These are phyloP conservation scores for Hemileccinum impolitum DNA, from an alignment of 768 basidiomycete species.

Conservation along the genomic window DNA sequence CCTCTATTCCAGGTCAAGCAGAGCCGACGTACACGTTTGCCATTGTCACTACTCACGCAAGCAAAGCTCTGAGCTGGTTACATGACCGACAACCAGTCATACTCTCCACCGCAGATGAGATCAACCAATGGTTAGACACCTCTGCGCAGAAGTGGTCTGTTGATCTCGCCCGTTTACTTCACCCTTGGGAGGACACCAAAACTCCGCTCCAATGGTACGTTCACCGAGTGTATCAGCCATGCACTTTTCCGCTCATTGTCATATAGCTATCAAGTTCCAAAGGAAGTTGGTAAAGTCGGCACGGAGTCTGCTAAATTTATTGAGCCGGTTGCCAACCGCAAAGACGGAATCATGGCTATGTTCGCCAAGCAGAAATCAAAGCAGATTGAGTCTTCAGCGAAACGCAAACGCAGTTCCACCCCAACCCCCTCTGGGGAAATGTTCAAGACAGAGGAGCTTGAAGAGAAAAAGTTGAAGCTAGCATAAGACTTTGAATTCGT, in stretches of 20 bases:
- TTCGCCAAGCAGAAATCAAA: constrained; percentile 59
- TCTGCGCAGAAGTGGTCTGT: constrained; percentile 61
- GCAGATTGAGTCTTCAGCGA: constrained; percentile 14
- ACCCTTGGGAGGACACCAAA: constrained; percentile 50
- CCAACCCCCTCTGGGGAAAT: constrained; percentile 4
- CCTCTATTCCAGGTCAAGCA: constrained; percentile 40
- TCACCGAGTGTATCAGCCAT: not conserved
- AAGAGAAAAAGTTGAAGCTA: constrained; percentile 23
- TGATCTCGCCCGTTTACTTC: constrained; percentile 55
- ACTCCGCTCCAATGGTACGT: constrained; percentile 68
- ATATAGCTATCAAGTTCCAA: constrained; percentile 78
- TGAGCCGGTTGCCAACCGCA: constrained; percentile 70
- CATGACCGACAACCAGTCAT: constrained; percentile 90
- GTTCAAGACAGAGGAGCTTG: constrained; percentile 11
- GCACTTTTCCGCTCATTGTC: not conserved
- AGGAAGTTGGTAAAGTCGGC: constrained; percentile 89
- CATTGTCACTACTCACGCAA: constrained; percentile 81
- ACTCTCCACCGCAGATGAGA: constrained; percentile 55
- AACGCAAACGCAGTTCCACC: constrained; percentile 28
- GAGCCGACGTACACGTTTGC: constrained; percentile 76
- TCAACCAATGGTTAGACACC: constrained; percentile 79
- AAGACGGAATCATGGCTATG: constrained; percentile 84
- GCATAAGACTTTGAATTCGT: not conserved
- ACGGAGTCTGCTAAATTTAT: constrained; percentile 80
- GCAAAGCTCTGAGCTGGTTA: constrained; percentile 74